Percentiles rank a stretch among this genome's conserved stretches.
phyloP scores from a whole-genome alignment of 352 stramenopile genomes.

The Phytophthora rubi region DNA sequence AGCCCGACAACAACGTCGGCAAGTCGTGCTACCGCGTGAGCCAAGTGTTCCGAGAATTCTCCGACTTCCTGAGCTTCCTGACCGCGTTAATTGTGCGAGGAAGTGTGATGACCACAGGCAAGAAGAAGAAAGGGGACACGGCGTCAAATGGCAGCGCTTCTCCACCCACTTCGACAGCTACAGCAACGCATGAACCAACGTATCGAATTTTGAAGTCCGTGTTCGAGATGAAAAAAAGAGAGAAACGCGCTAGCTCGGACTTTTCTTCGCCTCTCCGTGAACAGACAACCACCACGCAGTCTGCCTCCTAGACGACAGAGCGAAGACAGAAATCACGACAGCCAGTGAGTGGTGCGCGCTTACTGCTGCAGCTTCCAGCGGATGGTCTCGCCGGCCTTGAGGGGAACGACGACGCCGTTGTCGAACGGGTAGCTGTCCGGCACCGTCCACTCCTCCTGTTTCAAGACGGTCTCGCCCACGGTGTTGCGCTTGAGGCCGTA shows the following conservation, averaged over 20 bases:
- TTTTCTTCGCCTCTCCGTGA: slow-evolving; percentile 33
- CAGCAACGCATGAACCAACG: slow-evolving; percentile 31
- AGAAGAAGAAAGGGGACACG: slow-evolving; percentile 43
- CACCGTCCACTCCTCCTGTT: slow-evolving; percentile 92
- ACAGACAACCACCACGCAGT: slow-evolving; percentile 21
- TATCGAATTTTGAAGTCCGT: slow-evolving; percentile 68
- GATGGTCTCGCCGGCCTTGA: slow-evolving; percentile 94
- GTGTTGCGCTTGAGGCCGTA: slow-evolving; percentile 95
- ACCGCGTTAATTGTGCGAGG: slow-evolving; percentile 83
- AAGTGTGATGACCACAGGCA: slow-evolving; percentile 68
- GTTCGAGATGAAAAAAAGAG: slow-evolving; percentile 70
- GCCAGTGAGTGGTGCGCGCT: not conserved
- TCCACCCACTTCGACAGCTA: slow-evolving; percentile 7
- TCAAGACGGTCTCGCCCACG: slow-evolving; percentile 82
- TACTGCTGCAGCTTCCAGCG: slow-evolving; percentile 81
- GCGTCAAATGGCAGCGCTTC: slow-evolving; percentile 5
- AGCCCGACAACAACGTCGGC: slow-evolving; percentile 79
- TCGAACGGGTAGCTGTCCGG: slow-evolving; percentile 93
- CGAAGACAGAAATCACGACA: slow-evolving; percentile 4
- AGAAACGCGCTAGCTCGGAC: slow-evolving; percentile 53
- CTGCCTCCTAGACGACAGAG: slow-evolving; percentile 19
- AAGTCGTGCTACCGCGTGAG: slow-evolving; percentile 87
- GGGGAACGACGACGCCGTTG: slow-evolving; percentile 83
- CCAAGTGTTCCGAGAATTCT: slow-evolving; percentile 85
- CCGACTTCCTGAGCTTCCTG: slow-evolving; percentile 83